Evolutionary conservation across 164 flowering plant genomes (phyloP), one percentile per base, ranked within the genome.

Genomic region (Chimonanthus praecox): DNA sequence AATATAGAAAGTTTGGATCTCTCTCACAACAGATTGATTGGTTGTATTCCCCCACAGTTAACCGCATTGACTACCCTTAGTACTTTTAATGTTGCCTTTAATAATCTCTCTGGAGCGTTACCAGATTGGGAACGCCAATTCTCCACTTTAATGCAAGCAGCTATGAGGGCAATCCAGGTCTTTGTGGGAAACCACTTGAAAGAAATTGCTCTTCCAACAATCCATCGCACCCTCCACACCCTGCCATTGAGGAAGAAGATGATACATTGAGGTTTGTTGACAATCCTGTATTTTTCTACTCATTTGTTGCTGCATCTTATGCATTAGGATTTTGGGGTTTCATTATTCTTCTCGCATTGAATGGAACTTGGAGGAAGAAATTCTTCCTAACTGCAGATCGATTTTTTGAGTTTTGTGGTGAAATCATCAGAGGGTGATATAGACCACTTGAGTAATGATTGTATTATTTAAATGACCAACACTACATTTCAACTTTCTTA

Each of bases 1-100:
- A 11, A 48, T 4, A 51, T 71, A 3, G 72, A 71, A 64, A 71
- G 72, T 33, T 60, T 71, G 64, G 72, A 71, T 62, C 67, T 71
- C 13, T 61, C 67, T 45, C 3, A 71, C 21, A 71, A 71, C 44
- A 60, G 62, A 4, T 45, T 61, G n/a, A 4, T n/a, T 1, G 73
- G 67, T 18, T 3, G 7, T 3, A 63, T 63, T 54, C 71, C 71
- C 10, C 71, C 58, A 7, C 45, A 69, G 15, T 18, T 69, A 50
- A 15, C 16, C 50, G 15, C 8, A 20, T 61, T 69, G 45, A 3
- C 6, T 10, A n/a, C 71, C 9, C 46, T 69, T 6, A 1, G 61
- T 44, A 49, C 61, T 50, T 69, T 69, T 21, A 69, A n/a, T 21
- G 71, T 69, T 11, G 45, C 71, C 71, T 69, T 49, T 46, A 69